Conservation (phyloP, 176 grass and related monocot species). For the Aechmea fasciata region DNA sequence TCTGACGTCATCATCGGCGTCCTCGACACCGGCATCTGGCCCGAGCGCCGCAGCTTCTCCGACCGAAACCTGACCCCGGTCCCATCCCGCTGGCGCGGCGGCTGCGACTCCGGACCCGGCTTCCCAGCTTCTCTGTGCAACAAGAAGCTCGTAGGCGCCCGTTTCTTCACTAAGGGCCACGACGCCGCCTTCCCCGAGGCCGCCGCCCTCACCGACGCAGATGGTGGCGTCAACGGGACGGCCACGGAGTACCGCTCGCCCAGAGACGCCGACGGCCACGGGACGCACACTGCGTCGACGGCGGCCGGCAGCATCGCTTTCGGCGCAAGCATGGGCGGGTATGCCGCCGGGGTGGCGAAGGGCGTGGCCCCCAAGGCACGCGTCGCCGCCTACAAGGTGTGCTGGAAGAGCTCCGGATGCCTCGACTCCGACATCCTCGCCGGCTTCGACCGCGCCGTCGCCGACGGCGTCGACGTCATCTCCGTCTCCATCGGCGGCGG, state of each 20-base stretch:
- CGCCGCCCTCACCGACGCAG: neutral
- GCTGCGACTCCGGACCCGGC: conserved; percentile 46
- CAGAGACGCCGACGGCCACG: conserved; percentile 84
- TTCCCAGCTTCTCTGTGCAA: conserved; percentile 63
- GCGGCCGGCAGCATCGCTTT: conserved; percentile 76
- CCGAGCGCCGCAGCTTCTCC: conserved; percentile 77
- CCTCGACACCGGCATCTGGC: conserved; percentile 86
- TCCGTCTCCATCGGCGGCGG: conserved; percentile 88
- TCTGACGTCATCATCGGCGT: conserved; percentile 80
- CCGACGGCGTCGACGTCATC: conserved; percentile 86
- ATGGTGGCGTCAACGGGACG: conserved; percentile 39
- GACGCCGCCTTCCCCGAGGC: conserved; percentile 4
- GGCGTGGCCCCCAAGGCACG: conserved; percentile 89
- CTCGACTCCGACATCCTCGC: conserved; percentile 96
- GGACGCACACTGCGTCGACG: conserved; percentile 80
- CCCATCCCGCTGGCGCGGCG: conserved; percentile 71
- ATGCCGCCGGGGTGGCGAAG: conserved; percentile 72
- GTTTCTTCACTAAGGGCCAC: conserved; percentile 82
- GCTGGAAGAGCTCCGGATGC: conserved; percentile 82
- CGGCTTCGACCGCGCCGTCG: conserved; percentile 79
- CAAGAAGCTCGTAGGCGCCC: conserved; percentile 73
- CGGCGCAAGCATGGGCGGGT: conserved; percentile 68
- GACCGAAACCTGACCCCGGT: conserved; percentile 65
- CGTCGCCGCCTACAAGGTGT: conserved; percentile 84
- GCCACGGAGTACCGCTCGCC: conserved; percentile 60